Base-by-base conservation (phyloP, 1,139 yeast species). In the Casaregolazyma lundiana region DNA sequence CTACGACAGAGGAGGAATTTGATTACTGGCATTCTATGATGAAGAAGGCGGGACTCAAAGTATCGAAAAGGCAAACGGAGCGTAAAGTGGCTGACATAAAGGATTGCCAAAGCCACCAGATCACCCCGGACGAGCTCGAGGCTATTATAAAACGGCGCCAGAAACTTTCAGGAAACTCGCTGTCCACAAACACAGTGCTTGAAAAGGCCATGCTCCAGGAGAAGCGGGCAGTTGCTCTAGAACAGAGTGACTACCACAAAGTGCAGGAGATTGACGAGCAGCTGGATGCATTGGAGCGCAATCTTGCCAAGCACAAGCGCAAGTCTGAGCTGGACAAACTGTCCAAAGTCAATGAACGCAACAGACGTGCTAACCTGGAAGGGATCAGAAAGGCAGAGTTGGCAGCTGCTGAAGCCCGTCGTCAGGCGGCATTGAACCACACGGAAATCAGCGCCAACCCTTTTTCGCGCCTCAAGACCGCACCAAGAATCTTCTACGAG, bases 391-490 rank as follows among this genome's bases (percentile, higher is more conserved):
- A 78, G 58, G 96, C 96, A 0, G 97, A 90, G 63, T 68, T 81
- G 44, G 74, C 72, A 57, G 78, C 82, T 38, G 72, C 75, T 5
- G 84, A 78, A 52, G 73, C 73, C 58, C 73, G 82, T 48, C 78
- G 82, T 58, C 67, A 74, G 49, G 69, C 73, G 1, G 64, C 62
- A 34, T 48, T 54, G 26, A 51, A 59, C 29, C 70, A 69, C 41
- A 73, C 71, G 26, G 73, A 76, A 45, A 69, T 71, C 16, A 75
- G 71, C 45, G 79, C 84, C 6, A 95, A 92, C 69, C 97, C 98
- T 29, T 92, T 92, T 66, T 81, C 88, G 53, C 78, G 97, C 64
- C 76, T 92, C 60, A 84, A 88, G 63, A 90, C 97, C 0, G 82
- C 80, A 50, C 86, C 97, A 0, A 78, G 86, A 60, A 81, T 88